Percentiles rank a stretch among this genome's conserved stretches.
phyloP scores from a whole-genome alignment of 257 asterid species.

The Scutellaria galericulata region DNA sequence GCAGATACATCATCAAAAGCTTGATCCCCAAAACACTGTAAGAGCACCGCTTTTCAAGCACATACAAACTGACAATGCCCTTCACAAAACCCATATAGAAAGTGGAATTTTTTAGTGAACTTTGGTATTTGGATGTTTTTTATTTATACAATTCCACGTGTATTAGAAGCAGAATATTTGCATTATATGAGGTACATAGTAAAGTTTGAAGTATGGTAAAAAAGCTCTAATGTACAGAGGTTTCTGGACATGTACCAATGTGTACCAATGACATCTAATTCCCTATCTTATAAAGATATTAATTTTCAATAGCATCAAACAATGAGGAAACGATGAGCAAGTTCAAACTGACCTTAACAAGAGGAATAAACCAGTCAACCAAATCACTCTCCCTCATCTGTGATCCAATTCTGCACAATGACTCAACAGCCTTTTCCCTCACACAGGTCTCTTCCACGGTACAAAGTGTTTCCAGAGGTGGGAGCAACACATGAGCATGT shows the following conservation, averaged over 20 bases:
- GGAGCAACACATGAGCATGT: conserved; percentile 87
- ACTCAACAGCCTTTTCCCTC: conserved; percentile 94
- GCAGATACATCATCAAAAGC: not conserved
- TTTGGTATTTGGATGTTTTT: not conserved
- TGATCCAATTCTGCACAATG: conserved; percentile 86
- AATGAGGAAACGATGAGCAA: conserved; percentile 12
- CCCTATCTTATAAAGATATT: not conserved
- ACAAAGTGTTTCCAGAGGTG: conserved; percentile 88
- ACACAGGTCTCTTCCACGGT: conserved; percentile 96
- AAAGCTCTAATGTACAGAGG: not conserved
- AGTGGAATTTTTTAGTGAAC: not conserved
- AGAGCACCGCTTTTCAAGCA: not conserved
- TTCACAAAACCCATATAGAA: not conserved
- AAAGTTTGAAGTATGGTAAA: not conserved
- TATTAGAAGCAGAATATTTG: not conserved
- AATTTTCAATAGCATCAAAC: conserved; percentile 10
- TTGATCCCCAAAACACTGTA: conserved; percentile 3
- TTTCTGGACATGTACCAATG: not conserved
- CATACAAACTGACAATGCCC: not conserved
- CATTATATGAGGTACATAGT: conserved; percentile 1
- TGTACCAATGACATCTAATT: not conserved
- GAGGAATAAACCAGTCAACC: conserved; percentile 81
- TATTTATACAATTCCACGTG: not conserved
- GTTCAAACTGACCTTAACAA: conserved; percentile 68
- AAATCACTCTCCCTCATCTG: conserved; percentile 95